Conservation (phyloP, 2,329 filamentous ascomycete species). For the Talaromyces pinophilus region DNA sequence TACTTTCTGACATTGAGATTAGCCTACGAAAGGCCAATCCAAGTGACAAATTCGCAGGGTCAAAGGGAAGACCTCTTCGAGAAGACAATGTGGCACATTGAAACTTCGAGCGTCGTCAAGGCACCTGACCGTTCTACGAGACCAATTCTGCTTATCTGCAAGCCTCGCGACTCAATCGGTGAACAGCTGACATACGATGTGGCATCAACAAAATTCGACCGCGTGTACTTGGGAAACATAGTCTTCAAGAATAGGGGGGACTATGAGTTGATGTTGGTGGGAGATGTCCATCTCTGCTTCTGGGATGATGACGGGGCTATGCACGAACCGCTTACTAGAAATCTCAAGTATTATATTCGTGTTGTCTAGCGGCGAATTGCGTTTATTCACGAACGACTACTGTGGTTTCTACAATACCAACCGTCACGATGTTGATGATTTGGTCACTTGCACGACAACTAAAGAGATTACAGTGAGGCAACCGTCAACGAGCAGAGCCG, state of each 20-base stretch:
- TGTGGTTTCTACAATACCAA: neutral
- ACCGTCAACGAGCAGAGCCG: too few relatives aligned
- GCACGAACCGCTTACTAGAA: neutral
- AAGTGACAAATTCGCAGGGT: neutral
- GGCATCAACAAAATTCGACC: neutral
- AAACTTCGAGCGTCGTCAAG: neutral
- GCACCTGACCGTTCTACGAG: neutral
- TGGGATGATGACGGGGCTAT: neutral
- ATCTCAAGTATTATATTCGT: constrained; percentile 7
- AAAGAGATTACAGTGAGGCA: neutral
- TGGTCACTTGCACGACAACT: too few relatives aligned
- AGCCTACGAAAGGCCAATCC: neutral
- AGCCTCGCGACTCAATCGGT: neutral
- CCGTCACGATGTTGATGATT: neutral
- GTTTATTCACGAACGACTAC: neutral
- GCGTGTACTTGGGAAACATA: neutral
- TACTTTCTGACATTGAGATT: constrained; percentile 1
- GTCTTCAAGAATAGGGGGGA: neutral
- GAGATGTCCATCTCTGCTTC: constrained; percentile 3
- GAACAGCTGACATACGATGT: neutral
- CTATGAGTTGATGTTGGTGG: constrained; percentile 3
- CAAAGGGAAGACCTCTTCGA: neutral
- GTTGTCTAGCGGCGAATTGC: neutral
- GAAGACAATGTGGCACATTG: neutral
- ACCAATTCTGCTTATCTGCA: neutral